Conservation (phyloP, 164 flowering plant genomes). For the Vitis rotundifolia region DNA sequence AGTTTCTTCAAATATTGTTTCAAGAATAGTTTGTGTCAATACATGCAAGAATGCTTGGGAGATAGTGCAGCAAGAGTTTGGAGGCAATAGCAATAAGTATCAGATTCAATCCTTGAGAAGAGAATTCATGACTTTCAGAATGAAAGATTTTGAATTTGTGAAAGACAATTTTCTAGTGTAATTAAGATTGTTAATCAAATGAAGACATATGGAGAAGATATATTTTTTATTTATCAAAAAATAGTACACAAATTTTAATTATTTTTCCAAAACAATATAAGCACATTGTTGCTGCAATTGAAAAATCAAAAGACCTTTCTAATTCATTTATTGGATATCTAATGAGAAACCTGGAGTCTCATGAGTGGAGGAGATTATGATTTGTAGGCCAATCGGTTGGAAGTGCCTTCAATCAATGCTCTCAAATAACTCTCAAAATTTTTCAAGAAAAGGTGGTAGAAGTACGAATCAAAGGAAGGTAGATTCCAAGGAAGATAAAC, state of each 20-base stretch:
- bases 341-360: background rate
- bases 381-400: too few species aligned
- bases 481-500: too few species aligned
- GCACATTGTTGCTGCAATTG: background rate
- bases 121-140: background rate
- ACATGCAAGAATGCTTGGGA: too few species aligned
- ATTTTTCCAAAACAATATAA: background rate
- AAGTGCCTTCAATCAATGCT: too few species aligned
- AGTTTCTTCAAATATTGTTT: background rate
- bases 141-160: conserved; percentile 2
- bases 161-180: background rate
- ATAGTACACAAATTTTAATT: background rate
- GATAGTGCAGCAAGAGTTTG: background rate
- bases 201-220: background rate
- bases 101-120: background rate
- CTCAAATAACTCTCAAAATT: too few species aligned
- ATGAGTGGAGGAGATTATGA: background rate
- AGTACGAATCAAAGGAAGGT: too few species aligned
- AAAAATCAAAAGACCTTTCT: background rate
- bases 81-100: background rate
- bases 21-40: background rate
- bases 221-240: background rate
- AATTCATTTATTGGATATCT: background rate
- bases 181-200: background rate
- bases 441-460: too few species aligned